phyloP scores from a whole-genome alignment of 2,329 filamentous ascomycete species.

The Didymellaceae sp. region DNA sequence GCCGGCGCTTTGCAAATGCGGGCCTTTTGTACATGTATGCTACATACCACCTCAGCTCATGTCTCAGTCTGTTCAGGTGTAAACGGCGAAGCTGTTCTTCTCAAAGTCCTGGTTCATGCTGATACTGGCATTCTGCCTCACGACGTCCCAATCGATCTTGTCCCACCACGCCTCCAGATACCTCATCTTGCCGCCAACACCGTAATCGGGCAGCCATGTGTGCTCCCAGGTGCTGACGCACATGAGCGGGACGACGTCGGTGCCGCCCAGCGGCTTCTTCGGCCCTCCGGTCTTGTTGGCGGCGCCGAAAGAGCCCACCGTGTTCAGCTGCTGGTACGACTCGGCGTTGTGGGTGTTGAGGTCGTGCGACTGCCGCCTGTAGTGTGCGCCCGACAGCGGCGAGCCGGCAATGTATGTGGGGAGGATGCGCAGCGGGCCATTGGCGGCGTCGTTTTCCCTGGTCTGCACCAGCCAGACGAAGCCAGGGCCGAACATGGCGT shows the following conservation, averaged over 20 bases:
- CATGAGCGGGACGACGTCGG: conserved; percentile 75
- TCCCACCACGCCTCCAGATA: conserved; percentile 89
- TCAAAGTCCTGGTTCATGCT: background rate
- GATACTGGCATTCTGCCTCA: conserved; percentile 51
- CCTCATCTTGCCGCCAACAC: conserved; percentile 73
- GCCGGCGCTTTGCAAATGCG: background rate
- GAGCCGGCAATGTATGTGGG: conserved; percentile 91
- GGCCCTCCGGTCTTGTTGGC: conserved; percentile 33
- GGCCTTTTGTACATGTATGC: conserved; percentile 20
- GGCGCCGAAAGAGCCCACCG: conserved; percentile 49
- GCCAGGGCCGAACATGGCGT: conserved; percentile 93
- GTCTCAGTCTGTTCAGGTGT: no score
- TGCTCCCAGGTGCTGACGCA: conserved; percentile 98
- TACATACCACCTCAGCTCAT: conserved; percentile 19
- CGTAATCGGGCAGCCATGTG: conserved; percentile 85
- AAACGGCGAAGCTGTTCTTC: conserved; percentile 11
- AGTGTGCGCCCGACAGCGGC: conserved; percentile 85
- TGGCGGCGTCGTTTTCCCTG: conserved; percentile 50
- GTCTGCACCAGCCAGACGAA: conserved; percentile 89
- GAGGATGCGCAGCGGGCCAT: conserved; percentile 69
- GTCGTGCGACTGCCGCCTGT: conserved; percentile 71
- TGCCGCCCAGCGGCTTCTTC: conserved; percentile 67
- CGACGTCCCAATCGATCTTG: conserved; percentile 81
- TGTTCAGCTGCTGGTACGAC: conserved; percentile 43
- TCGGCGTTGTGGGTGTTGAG: conserved; percentile 66